Evolutionary conservation across 2,329 filamentous ascomycete genomes (phyloP), one percentile per base, ranked within the genome.

Genomic region (Stagonosporopsis tanaceti): DNA sequence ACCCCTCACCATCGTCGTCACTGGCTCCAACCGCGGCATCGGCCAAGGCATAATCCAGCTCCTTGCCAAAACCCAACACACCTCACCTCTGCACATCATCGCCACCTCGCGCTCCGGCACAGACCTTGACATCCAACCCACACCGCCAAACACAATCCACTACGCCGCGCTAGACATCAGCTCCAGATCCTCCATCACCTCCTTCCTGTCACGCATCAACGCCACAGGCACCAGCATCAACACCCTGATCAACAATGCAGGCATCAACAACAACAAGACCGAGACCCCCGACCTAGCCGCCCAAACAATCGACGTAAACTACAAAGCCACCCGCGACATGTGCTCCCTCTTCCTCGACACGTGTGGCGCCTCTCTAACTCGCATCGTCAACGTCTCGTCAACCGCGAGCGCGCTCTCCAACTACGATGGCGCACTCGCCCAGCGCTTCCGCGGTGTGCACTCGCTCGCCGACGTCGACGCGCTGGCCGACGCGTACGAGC

Each of bases 161-260:
- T 64, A 69, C 51, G 32, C 39, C 14, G 57, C 57, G 30, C 60
- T 69, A 20, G 63, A 69, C 47, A 61, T 63, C 25, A 53, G 50
- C 24, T 51, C 61, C 37, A 28, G 20, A 14, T 35, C 51, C 8
- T 69, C 65, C n/a, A 65, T 66, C 24, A 35, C 46, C 5, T 44
- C 57, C 3, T 63, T 69, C 35, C 50, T 67, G 47, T 24, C 24
- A 9, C 42, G 15, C 32, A 11, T 30, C 28, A 34, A n/a, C 9
- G 28, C 58, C 1, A 34, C 54, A 4, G 11, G 56, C n/a, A 48
- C 54, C 6, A 14, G 56, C n/a, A 48, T 66, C 27, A 59, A 66
- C 41, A 38, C 66, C 24, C 56, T 69, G 5, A 67, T 69, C 53
- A 69, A 69, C 46, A 69, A 67, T 24, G 66, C 66, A 2, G 66